Evolutionary conservation across 2,329 filamentous ascomycete genomes (phyloP), one percentile per base, ranked within the genome.

Genomic region (Penicillium sp.): DNA sequence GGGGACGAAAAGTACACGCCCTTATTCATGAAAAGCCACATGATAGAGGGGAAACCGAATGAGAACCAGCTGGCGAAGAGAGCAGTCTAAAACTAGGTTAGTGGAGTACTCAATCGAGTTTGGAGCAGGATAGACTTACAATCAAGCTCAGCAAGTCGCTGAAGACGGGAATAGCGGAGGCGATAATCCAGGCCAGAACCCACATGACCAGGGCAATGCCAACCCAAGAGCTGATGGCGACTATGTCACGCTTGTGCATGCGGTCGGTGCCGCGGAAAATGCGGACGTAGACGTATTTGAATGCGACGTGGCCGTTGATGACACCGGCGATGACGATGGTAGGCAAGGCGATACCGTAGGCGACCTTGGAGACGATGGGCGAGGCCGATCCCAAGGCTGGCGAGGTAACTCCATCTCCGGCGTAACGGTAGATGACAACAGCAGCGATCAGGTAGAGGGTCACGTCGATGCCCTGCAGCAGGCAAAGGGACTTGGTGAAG

Each of bases 291-390:
- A 89, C 77, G 64, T 87, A 87, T 67, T 88, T 89, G 54, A 80
- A 80, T 2, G 85, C 86, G 2, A 90, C 84, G 57, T 87, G 84
- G 13, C 83, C 87, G 68, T 89, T 87, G 60, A 91, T 87, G 7
- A 90, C 87, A 52, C 88, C 88, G 0, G 87, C 86, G 49, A 91
- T 84, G 48, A 90, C 77, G 56, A 90, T 90, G 2, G 88, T 90
- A 14, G 87, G 87, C 2, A 88, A 79, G 0, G 88, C 88, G 57
- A 90, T 78, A 24, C 86, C 87, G 74, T 86, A 90, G 13, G 87
- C 87, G 11, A 88, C 75, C 67, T 89, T 89, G 22, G 82, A 79
- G 47, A 90, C 74, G 0, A 81, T 66, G 1, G 70, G 70, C 3
- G 81, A 79, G 8, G 87, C 83, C 0, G 87, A 88, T 8, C 86